Evolutionary conservation across 768 basidiomycete genomes (phyloP), one percentile per base, ranked within the genome.

Genomic region (Trametes punicea): DNA sequence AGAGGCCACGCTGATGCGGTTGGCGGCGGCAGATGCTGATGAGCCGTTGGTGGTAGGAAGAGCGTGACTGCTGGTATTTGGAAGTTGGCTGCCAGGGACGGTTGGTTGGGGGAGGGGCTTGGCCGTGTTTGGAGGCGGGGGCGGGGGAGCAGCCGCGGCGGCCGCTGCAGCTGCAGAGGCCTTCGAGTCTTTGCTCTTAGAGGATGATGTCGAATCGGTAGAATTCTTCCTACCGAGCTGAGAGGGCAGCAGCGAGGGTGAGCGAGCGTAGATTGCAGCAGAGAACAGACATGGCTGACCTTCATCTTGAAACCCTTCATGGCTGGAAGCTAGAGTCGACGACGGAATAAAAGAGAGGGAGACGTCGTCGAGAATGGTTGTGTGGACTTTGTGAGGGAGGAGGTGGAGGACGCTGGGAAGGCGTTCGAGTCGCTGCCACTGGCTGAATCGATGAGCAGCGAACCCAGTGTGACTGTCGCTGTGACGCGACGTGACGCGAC

Each of bases 231-330:
- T 77, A 63, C 75, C 79, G 61, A 88, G 81, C 87, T 88, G 69
- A 49, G 56, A 48, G 59, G 46, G 44, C 48, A 40, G 48, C 47
- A 30, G 56, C 46, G 41, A 61, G 53, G 57, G 60, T 55, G 54
- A 62, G 57, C 54, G 52, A 53, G 16, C 51, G 42, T 27, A 54
- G 40, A 60, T 26, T 58, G 65, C 61, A 53, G 48, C n/a, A 41
- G 26, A 36, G 6, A 30, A 60, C 58, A 45, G 53, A 60, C 58
- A 53, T 51, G 53, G 53, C 56, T 63, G 58, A 90, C 90, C 65
- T 85, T 87, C 75, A 90, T 92, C 79, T 87, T 90, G 70, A 93
- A 77, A 62, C 84, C 85, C 76, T 92, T 93, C 90, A 93, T 92
- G 46, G 38, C 60, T 54, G 60, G 33, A 16, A 39, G 40, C 15